Evolutionary conservation across 1,284 basidiomycete genomes (phyloP), one percentile per base, ranked within the genome.

Genomic region (Heterobasidion irregulare): DNA sequence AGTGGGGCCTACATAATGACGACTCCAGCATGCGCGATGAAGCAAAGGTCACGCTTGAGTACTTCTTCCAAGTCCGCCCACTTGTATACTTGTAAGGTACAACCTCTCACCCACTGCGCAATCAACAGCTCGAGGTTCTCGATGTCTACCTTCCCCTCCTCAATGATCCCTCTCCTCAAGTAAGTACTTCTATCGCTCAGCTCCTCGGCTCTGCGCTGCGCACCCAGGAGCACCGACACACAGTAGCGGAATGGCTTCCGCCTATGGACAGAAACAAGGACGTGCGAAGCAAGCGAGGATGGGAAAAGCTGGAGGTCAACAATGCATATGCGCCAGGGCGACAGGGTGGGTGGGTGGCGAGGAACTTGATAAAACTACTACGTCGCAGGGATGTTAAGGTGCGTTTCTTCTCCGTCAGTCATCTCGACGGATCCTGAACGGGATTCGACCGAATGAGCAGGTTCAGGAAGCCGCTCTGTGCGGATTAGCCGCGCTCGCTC

Each of bases 391-490:
- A 86, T 58, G 61, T 65, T 53, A 86, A 86, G 73, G 84, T 78
- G 38, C 5, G 69, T 60, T 9, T 10, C 8, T 15, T 13, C 8
- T 7, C 34, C 46, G 38, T 26, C 8, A 13, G 53, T 18, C 26
- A 48, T 45, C 48, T 45, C 9, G 41, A 19, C 46, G 26, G 5
- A 19, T 9, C 55, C 46, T 50, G 41, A n/a, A n/a, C 15, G 38
- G 8, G 15, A 10, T 33, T 6, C 34, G 48, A 50, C 50, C 26
- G 46, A 48, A 26, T 38, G n/a, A 35, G 8, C 47, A 92, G 80
- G 66, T 83, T 2, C 82, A 90, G 63, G 89, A 92, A 68, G 85
- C 86, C 0, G 81, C 77, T 0, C 68, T 93, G 6, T 75, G 74
- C 19, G 86, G 87, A 0, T 70, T 94, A n/a, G 84, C 84, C 1